Evolutionary conservation across 83 land plant genomes (phyloP).

Genomic region (Thuja plicata): DNA sequence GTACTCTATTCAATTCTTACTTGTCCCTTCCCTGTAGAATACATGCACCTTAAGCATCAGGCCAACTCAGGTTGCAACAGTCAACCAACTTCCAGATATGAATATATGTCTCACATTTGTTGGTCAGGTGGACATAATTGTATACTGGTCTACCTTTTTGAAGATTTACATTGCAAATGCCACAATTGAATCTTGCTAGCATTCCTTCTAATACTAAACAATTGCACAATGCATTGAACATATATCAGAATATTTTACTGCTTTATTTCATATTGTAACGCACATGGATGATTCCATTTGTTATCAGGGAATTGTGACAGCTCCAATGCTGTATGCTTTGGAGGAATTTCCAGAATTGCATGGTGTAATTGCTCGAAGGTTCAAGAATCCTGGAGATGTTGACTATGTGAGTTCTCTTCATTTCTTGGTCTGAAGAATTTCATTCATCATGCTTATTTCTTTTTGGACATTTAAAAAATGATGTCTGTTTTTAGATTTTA

Average conservation of each 20-base stretch:
- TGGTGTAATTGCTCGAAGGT: constrained; percentile 54
- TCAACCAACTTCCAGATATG: not conserved
- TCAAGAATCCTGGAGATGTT: constrained; percentile 70
- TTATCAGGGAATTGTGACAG: constrained; percentile 86
- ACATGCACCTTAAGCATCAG: not conserved
- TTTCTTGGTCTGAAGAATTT: not conserved
- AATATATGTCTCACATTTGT: not conserved
- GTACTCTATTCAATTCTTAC: not conserved
- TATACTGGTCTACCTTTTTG: not conserved
- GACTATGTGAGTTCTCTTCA: constrained; percentile 59
- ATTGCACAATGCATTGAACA: not conserved
- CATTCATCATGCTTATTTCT: not conserved
- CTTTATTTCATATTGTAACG: not conserved
- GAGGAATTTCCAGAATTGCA: constrained; percentile 86
- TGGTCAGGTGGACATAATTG: not conserved
- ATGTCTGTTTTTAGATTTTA: not conserved
- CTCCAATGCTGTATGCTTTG: constrained; percentile 88
- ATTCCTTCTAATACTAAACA: not conserved
- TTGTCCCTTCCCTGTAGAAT: not conserved
- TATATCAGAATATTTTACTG: not conserved
- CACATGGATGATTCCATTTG: not conserved
- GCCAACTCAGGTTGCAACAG: not conserved
- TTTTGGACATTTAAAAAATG: not conserved
- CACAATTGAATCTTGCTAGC: not conserved
- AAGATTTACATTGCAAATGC: not conserved